These are phyloP conservation scores for Hypoxylon lienhwacheense DNA, from an alignment of 495 filamentous ascomycete species.

Conservation along the genomic window DNA sequence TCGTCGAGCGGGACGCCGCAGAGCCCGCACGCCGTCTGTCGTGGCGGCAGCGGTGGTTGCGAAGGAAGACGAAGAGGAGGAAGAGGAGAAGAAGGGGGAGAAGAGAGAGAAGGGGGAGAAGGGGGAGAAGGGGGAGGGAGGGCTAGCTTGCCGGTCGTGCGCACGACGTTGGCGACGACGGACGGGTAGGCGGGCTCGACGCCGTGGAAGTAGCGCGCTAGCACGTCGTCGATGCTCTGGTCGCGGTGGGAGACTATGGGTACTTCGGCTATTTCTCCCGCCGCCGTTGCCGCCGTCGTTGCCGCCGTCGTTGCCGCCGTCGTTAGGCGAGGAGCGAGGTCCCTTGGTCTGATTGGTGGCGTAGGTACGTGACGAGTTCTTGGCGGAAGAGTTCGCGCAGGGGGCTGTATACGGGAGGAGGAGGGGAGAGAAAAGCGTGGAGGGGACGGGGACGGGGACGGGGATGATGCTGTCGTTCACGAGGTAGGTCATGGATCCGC, in stretches of 20 bases:
- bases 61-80: too few species aligned
- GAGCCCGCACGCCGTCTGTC: constrained; percentile 45
- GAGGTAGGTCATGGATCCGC: constrained; percentile 77
- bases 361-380: constrained; percentile 68
- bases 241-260: constrained; percentile 67
- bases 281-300: constrained; percentile 30
- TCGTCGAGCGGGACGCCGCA: constrained; percentile 55
- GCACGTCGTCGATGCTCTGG: constrained; percentile 86
- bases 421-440: constrained; percentile 77
- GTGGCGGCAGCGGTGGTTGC: constrained; percentile 31
- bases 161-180: constrained; percentile 91
- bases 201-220: constrained; percentile 82
- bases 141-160: constrained; percentile 81
- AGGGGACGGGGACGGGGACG: constrained; percentile 67
- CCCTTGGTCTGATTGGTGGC: constrained; percentile 55
- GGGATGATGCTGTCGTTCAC: constrained; percentile 70
- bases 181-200: constrained; percentile 88
- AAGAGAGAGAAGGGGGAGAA: too few species aligned
- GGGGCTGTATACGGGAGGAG: constrained; percentile 66
- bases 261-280: too few species aligned
- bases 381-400: constrained; percentile 80
- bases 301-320: neutral
- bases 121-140: too few species aligned
- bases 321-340: constrained; percentile 47
- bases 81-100: too few species aligned